A percentile compares a stretch with the other conserved stretches of the same genome.
Evolutionary conservation across 257 asterid species (phyloP).

Genomic region (Fraxinus anomala): DNA sequence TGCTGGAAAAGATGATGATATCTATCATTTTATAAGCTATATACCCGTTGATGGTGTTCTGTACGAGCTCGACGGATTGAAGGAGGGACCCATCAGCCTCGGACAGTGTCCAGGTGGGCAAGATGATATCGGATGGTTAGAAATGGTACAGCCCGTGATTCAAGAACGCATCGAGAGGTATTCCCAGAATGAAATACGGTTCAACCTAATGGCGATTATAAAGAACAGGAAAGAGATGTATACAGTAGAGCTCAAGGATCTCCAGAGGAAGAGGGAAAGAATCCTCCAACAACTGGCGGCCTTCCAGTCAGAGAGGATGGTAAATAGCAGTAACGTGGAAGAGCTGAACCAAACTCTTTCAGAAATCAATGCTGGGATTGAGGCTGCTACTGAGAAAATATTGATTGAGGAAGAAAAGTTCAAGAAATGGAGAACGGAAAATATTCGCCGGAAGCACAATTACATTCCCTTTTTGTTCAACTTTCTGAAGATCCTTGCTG

Average conservation of each 20-base stretch:
- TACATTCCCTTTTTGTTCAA: conserved; percentile 92
- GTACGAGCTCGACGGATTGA: conserved; percentile 96
- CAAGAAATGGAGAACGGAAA: conserved; percentile 95
- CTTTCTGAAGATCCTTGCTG: conserved; percentile 98
- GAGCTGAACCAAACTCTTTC: conserved; percentile 57
- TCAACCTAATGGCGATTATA: conserved; percentile 81
- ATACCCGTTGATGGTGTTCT: conserved; percentile 88
- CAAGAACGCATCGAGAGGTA: conserved; percentile 90
- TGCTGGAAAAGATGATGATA: conserved; percentile 88
- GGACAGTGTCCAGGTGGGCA: conserved; percentile 76
- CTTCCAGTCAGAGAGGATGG: conserved; percentile 72
- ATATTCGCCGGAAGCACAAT: conserved; percentile 84
- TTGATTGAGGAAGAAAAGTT: conserved; percentile 97
- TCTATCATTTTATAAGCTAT: conserved; percentile 95
- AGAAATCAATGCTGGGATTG: conserved; percentile 80
- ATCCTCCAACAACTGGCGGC: conserved; percentile 73
- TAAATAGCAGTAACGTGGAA: conserved; percentile 65
- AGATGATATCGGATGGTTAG: conserved; percentile 72
- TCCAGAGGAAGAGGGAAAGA: conserved; percentile 82
- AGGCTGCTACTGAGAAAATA: conserved; percentile 84
- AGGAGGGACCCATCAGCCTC: conserved; percentile 97
- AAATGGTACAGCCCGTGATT: conserved; percentile 85
- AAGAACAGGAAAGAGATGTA: conserved; percentile 86
- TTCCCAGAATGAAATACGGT: conserved; percentile 83
- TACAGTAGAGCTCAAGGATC: conserved; percentile 88